A percentile compares a stretch with the other conserved stretches of the same genome.
phyloP scores from a whole-genome alignment of 2,329 filamentous ascomycete genomes.

The Bipolaris gigantea region DNA sequence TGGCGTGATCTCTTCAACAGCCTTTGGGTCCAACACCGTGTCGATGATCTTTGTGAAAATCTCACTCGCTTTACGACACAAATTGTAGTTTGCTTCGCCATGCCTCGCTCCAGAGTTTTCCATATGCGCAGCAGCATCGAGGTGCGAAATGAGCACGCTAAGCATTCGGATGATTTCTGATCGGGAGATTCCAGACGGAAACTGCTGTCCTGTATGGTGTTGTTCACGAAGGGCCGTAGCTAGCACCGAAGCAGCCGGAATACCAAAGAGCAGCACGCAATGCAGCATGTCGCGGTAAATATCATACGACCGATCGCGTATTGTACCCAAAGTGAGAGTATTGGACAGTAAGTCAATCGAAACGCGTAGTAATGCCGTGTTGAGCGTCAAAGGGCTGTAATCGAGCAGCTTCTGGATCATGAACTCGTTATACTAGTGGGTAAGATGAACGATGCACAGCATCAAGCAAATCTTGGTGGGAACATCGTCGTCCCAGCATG shows the following conservation, averaged over 20 bases:
- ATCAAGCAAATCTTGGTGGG: slow-evolving; percentile 37
- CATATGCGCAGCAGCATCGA: slow-evolving; percentile 38
- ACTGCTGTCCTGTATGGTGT: slow-evolving; percentile 27
- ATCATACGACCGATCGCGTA: slow-evolving; percentile 39
- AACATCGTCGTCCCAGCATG: slow-evolving; percentile 33
- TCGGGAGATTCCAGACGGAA: slow-evolving; percentile 39
- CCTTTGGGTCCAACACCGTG: slow-evolving; percentile 30
- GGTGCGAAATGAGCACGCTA: slow-evolving; percentile 45
- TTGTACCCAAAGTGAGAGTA: slow-evolving; percentile 30
- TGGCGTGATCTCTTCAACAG: slow-evolving; percentile 18
- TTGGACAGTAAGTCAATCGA: slow-evolving; percentile 33
- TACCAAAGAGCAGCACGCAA: slow-evolving; percentile 33
- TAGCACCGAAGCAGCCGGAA: slow-evolving; percentile 34
- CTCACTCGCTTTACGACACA: slow-evolving; percentile 36
- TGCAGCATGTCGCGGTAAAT: slow-evolving; percentile 36
- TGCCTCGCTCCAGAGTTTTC: slow-evolving; percentile 37
- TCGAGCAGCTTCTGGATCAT: slow-evolving; percentile 41
- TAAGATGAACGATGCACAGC: slow-evolving; percentile 38
- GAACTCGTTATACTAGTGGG: slow-evolving; percentile 42
- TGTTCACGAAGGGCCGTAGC: slow-evolving; percentile 37
- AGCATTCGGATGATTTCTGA: slow-evolving; percentile 45
- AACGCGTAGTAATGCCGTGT: slow-evolving; percentile 30
- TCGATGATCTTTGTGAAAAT: slow-evolving; percentile 38
- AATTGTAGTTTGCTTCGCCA: slow-evolving; percentile 40
- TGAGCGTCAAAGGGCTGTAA: slow-evolving; percentile 27